Base-by-base conservation (phyloP, 805 yeast species). In the Wickerhamomyces bisporus region DNA sequence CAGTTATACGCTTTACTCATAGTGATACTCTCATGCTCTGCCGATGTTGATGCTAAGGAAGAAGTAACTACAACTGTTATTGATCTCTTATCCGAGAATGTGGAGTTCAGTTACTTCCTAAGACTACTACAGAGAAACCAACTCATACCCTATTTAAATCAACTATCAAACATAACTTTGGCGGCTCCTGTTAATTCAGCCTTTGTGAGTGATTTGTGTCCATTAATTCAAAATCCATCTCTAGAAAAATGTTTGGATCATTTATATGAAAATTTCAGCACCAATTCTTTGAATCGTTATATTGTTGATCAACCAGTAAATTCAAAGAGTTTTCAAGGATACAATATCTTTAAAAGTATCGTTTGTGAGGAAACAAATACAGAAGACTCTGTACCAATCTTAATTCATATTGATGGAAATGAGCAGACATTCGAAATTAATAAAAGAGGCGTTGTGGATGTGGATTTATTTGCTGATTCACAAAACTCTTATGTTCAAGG, bases 131-230 rank as follows among this genome's bases (percentile, higher is more conserved):
- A 86, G 53, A 59, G 71, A 37, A 66, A 69, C 36, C 88, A 80
- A 12, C 58, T 80, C 35, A 65, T 86, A 1, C 87, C 87, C 3
- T 57, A 61, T 29, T 55, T 86, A 24, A 86, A 84, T 52, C 61
- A 61, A 16, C 55, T 81, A 42, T 61, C 64, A 18, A 81, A 84
- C 54, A 74, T 81, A 40, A 85, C 95, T 0, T 59, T 86, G n/a
- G 55, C 83, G 29, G 95, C 94, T 1, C 95, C 95, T 0, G 71
- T 81, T 11, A 86, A 86, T 54, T 78, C 81, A 47, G 95, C 95
- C 1, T 85, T 83, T 57, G 66, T 64, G 5, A 52, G 54, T 15
- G 29, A 38, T 12, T 41, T 45, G 27, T 13, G 26, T 15, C 12
- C n/a, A 18, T 16, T 6, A 26, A 8, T 13, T 15, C 8, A 7